Percentiles rank a stretch among this genome's conserved stretches.
phyloP scores from a whole-genome alignment of 306 rosid genomes.

The Argentina anserina region DNA sequence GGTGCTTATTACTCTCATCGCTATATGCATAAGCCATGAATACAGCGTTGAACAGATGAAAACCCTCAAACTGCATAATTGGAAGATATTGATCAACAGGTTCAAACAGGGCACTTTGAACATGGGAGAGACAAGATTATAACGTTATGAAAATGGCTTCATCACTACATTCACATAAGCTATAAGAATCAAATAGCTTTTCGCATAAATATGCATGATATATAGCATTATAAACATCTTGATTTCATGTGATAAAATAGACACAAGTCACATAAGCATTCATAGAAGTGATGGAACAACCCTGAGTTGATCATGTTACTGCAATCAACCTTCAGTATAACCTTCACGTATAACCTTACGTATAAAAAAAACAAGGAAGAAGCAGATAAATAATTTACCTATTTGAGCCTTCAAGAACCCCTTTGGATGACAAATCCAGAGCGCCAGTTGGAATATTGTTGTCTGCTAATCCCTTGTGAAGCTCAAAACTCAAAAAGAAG shows the following conservation, averaged over 20 bases:
- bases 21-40: conserved; percentile 20
- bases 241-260: too few species aligned
- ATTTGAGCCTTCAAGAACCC: conserved; percentile 17
- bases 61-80: background rate
- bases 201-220: too few species aligned
- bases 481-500: background rate
- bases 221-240: too few species aligned
- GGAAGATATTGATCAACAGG: background rate
- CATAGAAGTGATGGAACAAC: too few species aligned
- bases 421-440: background rate
- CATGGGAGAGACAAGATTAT: background rate
- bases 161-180: background rate
- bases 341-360: too few species aligned
- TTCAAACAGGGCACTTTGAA: background rate
- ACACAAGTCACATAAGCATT: too few species aligned
- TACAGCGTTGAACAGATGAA: background rate
- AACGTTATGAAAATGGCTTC: background rate
- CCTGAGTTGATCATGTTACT: too few species aligned
- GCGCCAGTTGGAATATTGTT: background rate
- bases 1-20: conserved; percentile 30
- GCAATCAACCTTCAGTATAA: too few species aligned
- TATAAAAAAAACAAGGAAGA: too few species aligned
- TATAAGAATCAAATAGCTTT: too few species aligned
- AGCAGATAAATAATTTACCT: conserved; percentile 15
- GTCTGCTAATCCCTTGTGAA: background rate